phyloP scores from a whole-genome alignment of 306 rosid genomes.

The Medicago arabica region DNA sequence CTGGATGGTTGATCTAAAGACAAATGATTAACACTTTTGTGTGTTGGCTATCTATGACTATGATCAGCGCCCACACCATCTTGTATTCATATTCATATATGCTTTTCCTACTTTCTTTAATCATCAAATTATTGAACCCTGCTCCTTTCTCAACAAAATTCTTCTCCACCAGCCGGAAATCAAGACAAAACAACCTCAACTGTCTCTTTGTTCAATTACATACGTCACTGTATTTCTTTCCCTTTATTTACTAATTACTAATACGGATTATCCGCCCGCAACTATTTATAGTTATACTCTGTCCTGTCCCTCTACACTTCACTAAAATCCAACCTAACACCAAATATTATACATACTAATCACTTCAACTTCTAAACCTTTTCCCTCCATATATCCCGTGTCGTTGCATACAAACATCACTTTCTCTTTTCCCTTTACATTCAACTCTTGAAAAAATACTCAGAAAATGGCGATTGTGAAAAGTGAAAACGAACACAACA shows the following conservation, averaged over 20 bases:
- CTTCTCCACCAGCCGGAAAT: not conserved
- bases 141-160: not conserved
- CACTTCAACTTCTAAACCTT: conserved; percentile 5
- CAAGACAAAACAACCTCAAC: not conserved
- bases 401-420: conserved; percentile 17
- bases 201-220: conserved; percentile 19
- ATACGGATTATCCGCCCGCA: conserved; percentile 37
- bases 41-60: conserved; percentile 34
- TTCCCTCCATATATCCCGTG: conserved; percentile 24
- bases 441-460: not conserved
- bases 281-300: not conserved
- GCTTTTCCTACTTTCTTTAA: no score
- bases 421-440: not conserved
- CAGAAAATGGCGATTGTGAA: conserved; percentile 29
- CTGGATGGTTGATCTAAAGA: conserved; percentile 20
- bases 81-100: not conserved
- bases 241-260: not conserved
- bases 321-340: conserved; percentile 22
- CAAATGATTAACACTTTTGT: conserved; percentile 46
- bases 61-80: conserved; percentile 23
- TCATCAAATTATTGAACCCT: not conserved
- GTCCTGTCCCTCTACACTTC: not conserved
- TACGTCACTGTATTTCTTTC: conserved; percentile 35
- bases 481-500: not conserved
- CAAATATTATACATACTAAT: not conserved